These are phyloP conservation scores for Suhomyces terraborum DNA, from an alignment of 1,139 yeast genomes.

Conservation along the genomic window DNA sequence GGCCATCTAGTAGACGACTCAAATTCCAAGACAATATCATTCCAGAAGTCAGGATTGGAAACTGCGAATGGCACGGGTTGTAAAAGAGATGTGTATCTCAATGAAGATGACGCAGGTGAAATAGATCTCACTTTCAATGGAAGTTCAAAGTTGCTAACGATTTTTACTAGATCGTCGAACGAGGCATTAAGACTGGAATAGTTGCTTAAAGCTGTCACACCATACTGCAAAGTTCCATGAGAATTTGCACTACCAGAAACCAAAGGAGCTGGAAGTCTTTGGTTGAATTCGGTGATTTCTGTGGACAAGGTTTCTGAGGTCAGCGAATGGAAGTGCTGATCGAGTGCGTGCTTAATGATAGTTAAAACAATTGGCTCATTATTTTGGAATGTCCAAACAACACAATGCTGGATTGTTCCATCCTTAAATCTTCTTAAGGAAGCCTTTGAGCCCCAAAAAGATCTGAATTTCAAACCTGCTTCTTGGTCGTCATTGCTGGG, in stretches of 20 bases:
- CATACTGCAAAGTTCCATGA: conserved; percentile 56
- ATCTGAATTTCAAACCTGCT: conserved; percentile 63
- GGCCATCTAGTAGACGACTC: conserved; percentile 96
- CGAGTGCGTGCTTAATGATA: conserved; percentile 64
- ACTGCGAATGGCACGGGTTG: conserved; percentile 84
- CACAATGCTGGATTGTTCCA: conserved; percentile 86
- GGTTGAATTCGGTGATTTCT: conserved; percentile 47
- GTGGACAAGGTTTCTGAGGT: conserved; percentile 44
- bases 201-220: conserved; percentile 51
- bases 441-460: conserved; percentile 88
- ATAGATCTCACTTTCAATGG: conserved; percentile 76
- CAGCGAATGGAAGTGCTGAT: conserved; percentile 59
- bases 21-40: conserved; percentile 79
- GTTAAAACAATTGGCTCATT: conserved; percentile 66
- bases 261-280: conserved; percentile 60
- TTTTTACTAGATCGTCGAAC: conserved; percentile 65
- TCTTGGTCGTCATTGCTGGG: conserved; percentile 67
- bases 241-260: conserved; percentile 22
- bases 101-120: conserved; percentile 68
- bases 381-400: conserved; percentile 71
- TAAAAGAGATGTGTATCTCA: conserved; percentile 72
- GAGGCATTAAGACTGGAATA: conserved; percentile 62
- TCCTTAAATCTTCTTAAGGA: conserved; percentile 89
- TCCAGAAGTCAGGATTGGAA: conserved; percentile 78
- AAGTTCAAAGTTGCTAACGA: conserved; percentile 53